Conservation (phyloP, 129 eudicot species). For the Helianthus tuberosus region DNA sequence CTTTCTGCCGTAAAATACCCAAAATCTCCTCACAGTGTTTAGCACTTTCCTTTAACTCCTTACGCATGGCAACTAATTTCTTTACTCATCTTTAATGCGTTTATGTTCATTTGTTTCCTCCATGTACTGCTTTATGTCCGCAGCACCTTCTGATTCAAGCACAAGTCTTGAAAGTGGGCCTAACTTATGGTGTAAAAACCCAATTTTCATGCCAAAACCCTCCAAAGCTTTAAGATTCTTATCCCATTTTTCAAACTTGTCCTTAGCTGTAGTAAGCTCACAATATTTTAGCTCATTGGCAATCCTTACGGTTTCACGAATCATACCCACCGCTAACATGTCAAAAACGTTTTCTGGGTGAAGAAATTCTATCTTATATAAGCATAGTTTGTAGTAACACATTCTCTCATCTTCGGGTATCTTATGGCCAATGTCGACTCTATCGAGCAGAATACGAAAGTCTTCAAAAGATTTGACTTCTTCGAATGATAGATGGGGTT, state of each 20-base stretch:
- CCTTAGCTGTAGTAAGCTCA: constrained; percentile 42
- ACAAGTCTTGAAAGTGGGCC: no score
- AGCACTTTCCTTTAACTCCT: no score
- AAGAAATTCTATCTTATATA: constrained; percentile 52
- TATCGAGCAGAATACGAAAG: constrained; percentile 55
- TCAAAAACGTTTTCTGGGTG: constrained; percentile 51
- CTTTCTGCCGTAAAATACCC: no score
- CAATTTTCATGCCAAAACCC: constrained; percentile 64
- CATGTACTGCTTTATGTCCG: no score
- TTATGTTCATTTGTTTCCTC: no score
- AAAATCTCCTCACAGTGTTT: no score
- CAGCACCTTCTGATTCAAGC: no score
- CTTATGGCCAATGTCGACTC: constrained; percentile 58
- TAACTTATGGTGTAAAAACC: constrained; percentile 10
- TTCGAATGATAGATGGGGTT: constrained; percentile 25
- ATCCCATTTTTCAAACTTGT: constrained; percentile 63
- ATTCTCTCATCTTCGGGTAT: constrained; percentile 51
- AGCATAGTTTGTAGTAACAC: constrained; percentile 65
- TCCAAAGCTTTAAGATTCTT: constrained; percentile 57
- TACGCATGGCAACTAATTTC: no score
- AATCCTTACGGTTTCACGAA: constrained; percentile 53
- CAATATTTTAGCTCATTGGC: constrained; percentile 58
- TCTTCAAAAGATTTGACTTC: constrained; percentile 51
- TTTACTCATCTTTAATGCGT: no score
- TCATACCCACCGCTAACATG: constrained; percentile 53